Conservation (phyloP, 177 flowering plant species). For the Vitis hybrid region DNA sequence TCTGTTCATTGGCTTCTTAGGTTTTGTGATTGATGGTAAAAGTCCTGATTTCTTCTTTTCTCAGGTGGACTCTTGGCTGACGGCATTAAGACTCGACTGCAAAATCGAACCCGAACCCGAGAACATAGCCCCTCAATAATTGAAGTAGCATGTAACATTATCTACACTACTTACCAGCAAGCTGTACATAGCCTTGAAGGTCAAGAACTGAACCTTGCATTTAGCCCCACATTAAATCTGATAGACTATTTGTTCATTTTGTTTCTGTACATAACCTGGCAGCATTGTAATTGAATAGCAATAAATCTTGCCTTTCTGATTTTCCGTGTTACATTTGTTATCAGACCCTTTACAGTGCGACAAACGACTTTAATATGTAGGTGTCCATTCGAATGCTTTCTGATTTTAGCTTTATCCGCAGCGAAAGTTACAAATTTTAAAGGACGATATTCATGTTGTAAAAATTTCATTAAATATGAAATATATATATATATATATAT, state of each 20-base stretch:
- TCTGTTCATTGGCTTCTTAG: not conserved
- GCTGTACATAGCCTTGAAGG: conserved; percentile 15
- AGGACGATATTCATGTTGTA: no score
- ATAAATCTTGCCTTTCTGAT: not conserved
- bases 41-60: not conserved
- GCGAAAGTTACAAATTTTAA: no score
- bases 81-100: conserved; percentile 51
- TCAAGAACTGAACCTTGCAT: not conserved
- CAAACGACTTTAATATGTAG: no score
- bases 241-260: conserved; percentile 7
- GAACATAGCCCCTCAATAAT: conserved; percentile 19
- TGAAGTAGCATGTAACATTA: conserved; percentile 4
- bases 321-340: not conserved
- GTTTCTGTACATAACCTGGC: conserved; percentile 11
- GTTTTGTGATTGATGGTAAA: not conserved
- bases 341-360: no score
- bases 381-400: no score
- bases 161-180: not conserved
- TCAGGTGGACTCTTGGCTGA: conserved; percentile 82
- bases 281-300: not conserved
- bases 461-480: no score
- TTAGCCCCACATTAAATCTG: not conserved
- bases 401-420: no score
- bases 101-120: conserved; percentile 29
- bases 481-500: no score